Evolutionary conservation across 441 rosid genomes (phyloP).

Genomic region (Mallotus repandus): DNA sequence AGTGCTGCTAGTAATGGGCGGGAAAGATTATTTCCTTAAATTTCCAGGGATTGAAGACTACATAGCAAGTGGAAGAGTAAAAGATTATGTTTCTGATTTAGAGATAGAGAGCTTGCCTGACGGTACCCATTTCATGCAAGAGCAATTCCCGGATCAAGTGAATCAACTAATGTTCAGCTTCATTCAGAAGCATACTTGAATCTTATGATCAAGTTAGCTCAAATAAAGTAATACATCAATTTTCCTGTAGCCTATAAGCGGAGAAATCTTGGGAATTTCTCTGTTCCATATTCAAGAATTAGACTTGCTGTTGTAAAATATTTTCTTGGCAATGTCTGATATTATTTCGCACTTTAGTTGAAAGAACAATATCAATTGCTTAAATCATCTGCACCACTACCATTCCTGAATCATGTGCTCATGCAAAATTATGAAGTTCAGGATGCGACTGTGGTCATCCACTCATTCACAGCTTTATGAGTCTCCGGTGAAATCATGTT

Average conservation of each 20-base stretch:
- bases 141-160: constrained; percentile 35
- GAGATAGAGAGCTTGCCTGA: constrained; percentile 25
- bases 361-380: no score
- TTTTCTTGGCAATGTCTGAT: no score
- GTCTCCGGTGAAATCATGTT: constrained; percentile 97
- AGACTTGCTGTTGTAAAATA: no score
- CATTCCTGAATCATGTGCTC: no score
- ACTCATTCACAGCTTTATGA: constrained; percentile 73
- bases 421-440: no score
- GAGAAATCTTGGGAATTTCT: no score
- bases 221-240: not conserved
- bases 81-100: constrained; percentile 20
- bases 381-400: no score
- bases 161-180: constrained; percentile 27
- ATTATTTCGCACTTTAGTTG: no score
- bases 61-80: constrained; percentile 27
- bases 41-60: constrained; percentile 33
- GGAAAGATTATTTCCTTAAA: constrained; percentile 37
- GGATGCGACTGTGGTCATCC: no score
- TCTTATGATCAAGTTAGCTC: not conserved
- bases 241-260: no score
- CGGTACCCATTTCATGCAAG: constrained; percentile 38
- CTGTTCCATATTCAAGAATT: no score
- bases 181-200: constrained; percentile 11
- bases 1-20: constrained; percentile 35